A percentile compares a stretch with the other conserved stretches of the same genome.
phyloP scores from a whole-genome alignment of 192 early-diverging fungal genomes.

The Rhizophagus sp. region DNA sequence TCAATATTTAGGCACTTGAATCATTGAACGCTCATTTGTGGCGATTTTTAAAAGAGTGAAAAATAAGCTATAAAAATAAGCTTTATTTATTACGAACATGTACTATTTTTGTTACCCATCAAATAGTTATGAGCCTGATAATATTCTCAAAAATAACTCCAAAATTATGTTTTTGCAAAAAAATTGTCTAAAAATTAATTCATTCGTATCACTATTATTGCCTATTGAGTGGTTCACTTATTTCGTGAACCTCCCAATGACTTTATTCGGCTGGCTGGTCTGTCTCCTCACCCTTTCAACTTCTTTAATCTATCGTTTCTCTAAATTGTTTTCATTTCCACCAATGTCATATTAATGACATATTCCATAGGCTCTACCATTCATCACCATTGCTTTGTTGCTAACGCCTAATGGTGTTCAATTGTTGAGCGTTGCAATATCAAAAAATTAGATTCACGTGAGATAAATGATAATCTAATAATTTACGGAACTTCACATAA shows the following conservation, averaged over 20 bases:
- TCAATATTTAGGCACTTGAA: too few relatives aligned
- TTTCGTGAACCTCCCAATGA: conserved; percentile 1
- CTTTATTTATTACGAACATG: too few relatives aligned
- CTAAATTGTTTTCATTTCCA: conserved; percentile 5
- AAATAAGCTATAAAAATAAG: too few relatives aligned
- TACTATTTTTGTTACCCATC: too few relatives aligned
- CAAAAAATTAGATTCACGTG: not conserved
- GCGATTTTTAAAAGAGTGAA: too few relatives aligned
- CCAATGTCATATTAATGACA: not conserved
- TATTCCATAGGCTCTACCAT: conserved; percentile 14
- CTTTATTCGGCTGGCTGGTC: conserved; percentile 19
- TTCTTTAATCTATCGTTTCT: conserved; percentile 12
- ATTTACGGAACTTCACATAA: too few relatives aligned
- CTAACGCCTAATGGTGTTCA: too few relatives aligned
- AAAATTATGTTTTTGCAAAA: conserved; percentile 12
- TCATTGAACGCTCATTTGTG: too few relatives aligned
- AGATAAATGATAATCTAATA: not conserved
- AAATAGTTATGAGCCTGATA: too few relatives aligned
- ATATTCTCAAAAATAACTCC: too few relatives aligned
- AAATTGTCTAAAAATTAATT: conserved; percentile 6
- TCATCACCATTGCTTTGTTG: not conserved
- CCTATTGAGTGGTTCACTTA: conserved; percentile 13
- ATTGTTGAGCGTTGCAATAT: too few relatives aligned
- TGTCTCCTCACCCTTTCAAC: conserved; percentile 1
- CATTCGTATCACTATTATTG: not conserved